Percentiles rank a stretch among this genome's conserved stretches.
Conservation (phyloP, 495 filamentous ascomycete species). For the Trichoderma orchidacearum region DNA sequence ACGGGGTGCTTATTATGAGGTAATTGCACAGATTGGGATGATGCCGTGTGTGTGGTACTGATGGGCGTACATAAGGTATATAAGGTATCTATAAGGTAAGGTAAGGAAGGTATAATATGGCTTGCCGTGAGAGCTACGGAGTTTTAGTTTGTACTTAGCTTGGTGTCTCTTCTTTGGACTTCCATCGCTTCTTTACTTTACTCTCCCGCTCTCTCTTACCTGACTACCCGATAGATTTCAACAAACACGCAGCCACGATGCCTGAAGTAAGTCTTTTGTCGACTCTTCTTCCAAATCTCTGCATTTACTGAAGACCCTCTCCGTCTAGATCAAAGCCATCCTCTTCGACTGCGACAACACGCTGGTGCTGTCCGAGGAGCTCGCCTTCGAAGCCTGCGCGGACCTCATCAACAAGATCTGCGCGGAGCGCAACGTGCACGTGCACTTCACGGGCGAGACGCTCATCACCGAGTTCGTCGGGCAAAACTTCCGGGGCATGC, state of each 20-base stretch:
- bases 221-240: background rate
- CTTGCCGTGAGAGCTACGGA: background rate
- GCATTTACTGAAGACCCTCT: background rate
- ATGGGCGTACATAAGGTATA: no score
- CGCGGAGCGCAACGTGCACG: slow-evolving; percentile 39
- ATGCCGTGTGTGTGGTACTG: no score
- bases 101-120: no score
- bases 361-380: slow-evolving; percentile 78
- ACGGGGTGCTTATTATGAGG: background rate
- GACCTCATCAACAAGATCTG: slow-evolving; percentile 88
- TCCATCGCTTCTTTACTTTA: background rate
- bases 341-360: slow-evolving; percentile 99
- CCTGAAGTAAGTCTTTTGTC: slow-evolving; percentile 4
- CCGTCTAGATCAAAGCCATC: slow-evolving; percentile 29
- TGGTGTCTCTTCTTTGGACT: background rate
- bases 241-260: background rate
- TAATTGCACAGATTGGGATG: background rate
- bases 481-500: slow-evolving; percentile 93
- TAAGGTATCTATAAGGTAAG: no score
- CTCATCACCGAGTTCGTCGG: slow-evolving; percentile 87
- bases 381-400: slow-evolving; percentile 91
- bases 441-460: slow-evolving; percentile 62
- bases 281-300: background rate
- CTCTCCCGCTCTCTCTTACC: background rate
- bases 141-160: background rate